Base-by-base conservation (phyloP, 1,139 yeast genomes). In the Hanseniaspora sp. region DNA sequence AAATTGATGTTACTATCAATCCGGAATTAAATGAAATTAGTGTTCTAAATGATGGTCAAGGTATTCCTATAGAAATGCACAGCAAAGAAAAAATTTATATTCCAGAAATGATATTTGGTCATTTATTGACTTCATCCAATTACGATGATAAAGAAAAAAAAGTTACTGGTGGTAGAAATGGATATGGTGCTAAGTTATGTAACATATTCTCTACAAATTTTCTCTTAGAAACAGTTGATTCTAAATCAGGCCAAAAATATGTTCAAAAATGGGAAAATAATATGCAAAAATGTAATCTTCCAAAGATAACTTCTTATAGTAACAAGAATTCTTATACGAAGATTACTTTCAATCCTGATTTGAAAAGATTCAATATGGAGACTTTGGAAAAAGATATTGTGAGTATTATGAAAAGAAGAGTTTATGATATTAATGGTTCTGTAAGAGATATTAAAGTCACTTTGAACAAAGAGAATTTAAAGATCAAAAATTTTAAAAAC, bases 151-250 rank as follows among this genome's bases (percentile, higher is more conserved):
- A 92, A 60, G 85, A 92, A 64, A 86, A 86, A 71, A 94, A 94
- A 68, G 97, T 94, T 31, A 87, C 96, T 1, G 99, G 98, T 73
- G 99, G 99, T 69, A 80, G 99, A 74, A 94, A 94, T 67, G 98
- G 98, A 60, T 94, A 80, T 67, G 99, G 99, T 69, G 98, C 99
- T 49, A 94, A 94, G 67, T 73, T 94, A 68, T 86, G 95, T 76
- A 85, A 94, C 70, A 86, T 94, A 62, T 87, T 87, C 66, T 88
- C 96, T 28, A 85, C 90, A 2, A 85, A 86, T 63, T 94, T 94
- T 65, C 77, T 74, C 17, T 76, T 94, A 42, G 96, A 90, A 67
- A 94, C 99, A 6, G 95, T 95, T 9, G 96, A 92, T 66, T 77
- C 80, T 57, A 72, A 69, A 49, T 73, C 75, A 11, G 82, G 77